Percentiles rank a stretch among this genome's conserved stretches.
Evolutionary conservation across 2,329 filamentous ascomycete genomes (phyloP).

Genomic region (Berkeleyomyces basicola): DNA sequence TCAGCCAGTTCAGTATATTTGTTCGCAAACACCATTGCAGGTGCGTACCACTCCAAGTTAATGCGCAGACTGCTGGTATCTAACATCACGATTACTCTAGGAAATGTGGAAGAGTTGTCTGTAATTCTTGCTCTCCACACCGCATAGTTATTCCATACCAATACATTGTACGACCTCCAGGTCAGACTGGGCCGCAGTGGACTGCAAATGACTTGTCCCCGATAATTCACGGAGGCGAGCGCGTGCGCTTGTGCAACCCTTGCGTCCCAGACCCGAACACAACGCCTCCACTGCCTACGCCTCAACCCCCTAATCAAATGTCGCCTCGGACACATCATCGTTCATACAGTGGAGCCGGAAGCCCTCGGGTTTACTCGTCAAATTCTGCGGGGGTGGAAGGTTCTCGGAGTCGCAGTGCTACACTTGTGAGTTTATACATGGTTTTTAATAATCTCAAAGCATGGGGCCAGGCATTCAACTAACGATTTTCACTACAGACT

Average conservation of each 20-base stretch:
- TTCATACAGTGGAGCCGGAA: constrained; percentile 29
- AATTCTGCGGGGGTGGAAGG: constrained; percentile 14
- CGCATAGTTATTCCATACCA: constrained; percentile 87
- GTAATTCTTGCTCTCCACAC: constrained; percentile 77
- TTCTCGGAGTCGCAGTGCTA: constrained; percentile 29
- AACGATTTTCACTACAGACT: constrained; percentile 1
- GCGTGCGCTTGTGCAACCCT: constrained; percentile 43
- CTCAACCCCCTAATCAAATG: constrained; percentile 17
- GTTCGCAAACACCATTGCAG: constrained; percentile 88
- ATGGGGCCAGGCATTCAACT: background rate
- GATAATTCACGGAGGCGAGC: constrained; percentile 31
- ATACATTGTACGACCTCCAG: constrained; percentile 72
- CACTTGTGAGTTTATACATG: constrained; percentile 27
- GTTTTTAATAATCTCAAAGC: background rate
- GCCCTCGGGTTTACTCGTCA: constrained; percentile 14
- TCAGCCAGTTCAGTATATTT: constrained; percentile 63
- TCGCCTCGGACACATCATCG: constrained; percentile 27
- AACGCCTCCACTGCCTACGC: constrained; percentile 31
- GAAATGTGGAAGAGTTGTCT: constrained; percentile 89
- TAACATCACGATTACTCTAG: constrained; percentile 23
- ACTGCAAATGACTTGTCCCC: constrained; percentile 7
- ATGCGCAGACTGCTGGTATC: background rate
- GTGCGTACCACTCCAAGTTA: constrained; percentile 25
- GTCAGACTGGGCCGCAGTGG: constrained; percentile 13
- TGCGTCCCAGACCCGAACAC: constrained; percentile 47